Evolutionary conservation across 805 yeast genomes (phyloP), one percentile per base, ranked within the genome.

Genomic region (Candida khao-thaluensis): DNA sequence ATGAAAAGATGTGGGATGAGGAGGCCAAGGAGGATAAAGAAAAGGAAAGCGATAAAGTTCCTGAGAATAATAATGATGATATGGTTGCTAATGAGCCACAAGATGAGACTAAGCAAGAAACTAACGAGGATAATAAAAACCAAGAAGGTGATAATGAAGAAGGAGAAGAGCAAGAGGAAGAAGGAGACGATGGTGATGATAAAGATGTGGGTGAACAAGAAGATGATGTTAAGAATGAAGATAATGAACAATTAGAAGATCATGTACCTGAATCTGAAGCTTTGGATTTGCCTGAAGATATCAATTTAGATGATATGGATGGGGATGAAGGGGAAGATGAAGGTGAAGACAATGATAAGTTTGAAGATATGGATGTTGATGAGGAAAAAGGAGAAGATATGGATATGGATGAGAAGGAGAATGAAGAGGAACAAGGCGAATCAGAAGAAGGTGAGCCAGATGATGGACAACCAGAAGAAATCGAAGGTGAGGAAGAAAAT

Each of bases 1-100:
- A 91, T 58, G 97, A 91, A 49, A 91, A 88, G 64, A 88, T 88
- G 96, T 91, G 98, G 96, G 93, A 91, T 54, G 97, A 90, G 53
- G 89, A 91, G 57, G 85, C 83, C 9, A 74, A 80, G 41, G 88
- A 82, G 11, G 73, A 77, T 15, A 85, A 87, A 54, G 96, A 89
- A 53, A 89, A 89, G 56, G 86, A 88, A 30, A 73, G 90, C 7
- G 95, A 89, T 18, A 69, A 76, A 41, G 63, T 79, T 65, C 81
- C 87, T 3, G 79, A 81, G 9, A 69, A 74, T 42, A 63, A 78
- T 2, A 66, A 55, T 26, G 77, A 78, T 18, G 78, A 79, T 25
- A 64, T 73, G 62, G 67, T 65, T 39, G 74, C 69, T 6, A 58
- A 62, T 35, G 78, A 27, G 4, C 28, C 12, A 25, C 17, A 72